Base-by-base conservation (phyloP, 139 green algal species). In the Pycnococcus provasolii region DNA sequence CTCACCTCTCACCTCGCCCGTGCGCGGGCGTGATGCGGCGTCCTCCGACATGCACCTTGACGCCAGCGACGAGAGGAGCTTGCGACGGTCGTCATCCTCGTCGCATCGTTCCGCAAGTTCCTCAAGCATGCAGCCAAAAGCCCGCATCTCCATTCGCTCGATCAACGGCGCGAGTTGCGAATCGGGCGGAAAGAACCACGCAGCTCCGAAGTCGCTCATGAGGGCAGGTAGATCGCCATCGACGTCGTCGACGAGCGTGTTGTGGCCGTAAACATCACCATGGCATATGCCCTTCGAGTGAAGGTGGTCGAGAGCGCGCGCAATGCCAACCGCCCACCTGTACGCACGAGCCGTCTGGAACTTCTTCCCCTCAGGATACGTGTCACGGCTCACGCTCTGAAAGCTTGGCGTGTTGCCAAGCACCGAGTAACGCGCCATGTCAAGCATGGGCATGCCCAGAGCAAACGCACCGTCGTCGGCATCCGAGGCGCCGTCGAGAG, bases 241-340 rank as follows among this genome's bases (percentile, higher is more conserved):
- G 9, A 53, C 59, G 26, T 26, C 55, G 55, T 62, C 55, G 39
- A 65, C 40, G 11, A 68, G 45, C 8, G 59, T 60, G 48, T 68
- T 68, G 62, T 68, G 62, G 37, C 37, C 62, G 62, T 68, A 68
- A 5, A 68, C n/a, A n/a, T 68, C 62, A 7, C 62, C 62, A 4
- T 68, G 62, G 47, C 26, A 51, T 4, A 59, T 39, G 3, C 62
- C 62, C 7, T 4, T n/a, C 8, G 4, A 8, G 26, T 68, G 62
- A 3, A 68, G 47, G 1, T 46, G 37, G 9, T 6, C 37, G 4
- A 46, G 9, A 37, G 47, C 62, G 5, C 7, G 8, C 1, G 42
- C 62, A 40, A 68, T 9, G 26, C 53, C 46, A 15, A 26, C 3
- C 37, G 62, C 62, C 45, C 59, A 26, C 13, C 26, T 39, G 39